phyloP scores from a whole-genome alignment of 2,329 filamentous ascomycete genomes.

The Alternaria sp. region DNA sequence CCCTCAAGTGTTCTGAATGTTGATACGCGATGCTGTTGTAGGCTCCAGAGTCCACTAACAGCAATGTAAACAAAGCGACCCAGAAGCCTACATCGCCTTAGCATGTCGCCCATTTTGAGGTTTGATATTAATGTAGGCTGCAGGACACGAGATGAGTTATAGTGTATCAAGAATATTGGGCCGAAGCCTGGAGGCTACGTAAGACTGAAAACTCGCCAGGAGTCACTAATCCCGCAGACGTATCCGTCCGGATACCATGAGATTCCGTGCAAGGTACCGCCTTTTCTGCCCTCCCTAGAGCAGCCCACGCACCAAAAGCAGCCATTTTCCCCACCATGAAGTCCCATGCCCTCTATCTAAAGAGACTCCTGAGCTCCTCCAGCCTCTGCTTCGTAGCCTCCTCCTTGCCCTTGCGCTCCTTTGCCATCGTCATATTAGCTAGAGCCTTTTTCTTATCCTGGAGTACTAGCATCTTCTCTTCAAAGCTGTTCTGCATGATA shows the following conservation, averaged over 20 bases:
- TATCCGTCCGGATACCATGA: neutral
- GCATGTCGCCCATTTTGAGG: neutral
- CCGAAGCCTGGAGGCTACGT: neutral
- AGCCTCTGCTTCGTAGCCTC: conserved; percentile 70
- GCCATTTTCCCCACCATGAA: neutral
- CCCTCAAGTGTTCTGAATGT: neutral
- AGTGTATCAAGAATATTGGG: neutral
- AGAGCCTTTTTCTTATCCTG: conserved; percentile 93
- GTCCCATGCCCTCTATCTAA: conserved; percentile 42
- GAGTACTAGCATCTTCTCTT: conserved; percentile 89
- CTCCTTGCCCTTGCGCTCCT: conserved; percentile 61
- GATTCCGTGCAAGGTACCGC: neutral
- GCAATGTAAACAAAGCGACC: too few relatives aligned
- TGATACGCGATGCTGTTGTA: neutral
- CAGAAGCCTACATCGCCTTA: neutral
- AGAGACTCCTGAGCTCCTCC: conserved; percentile 66
- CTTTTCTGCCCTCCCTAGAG: neutral
- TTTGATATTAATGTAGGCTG: neutral
- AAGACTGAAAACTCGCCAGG: neutral
- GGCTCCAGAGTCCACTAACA: neutral
- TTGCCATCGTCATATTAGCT: conserved; percentile 72
- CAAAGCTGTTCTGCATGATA: conserved; percentile 89
- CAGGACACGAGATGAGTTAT: neutral
- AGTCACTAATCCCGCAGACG: neutral
- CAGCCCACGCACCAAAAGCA: neutral